A percentile compares a stretch with the other conserved stretches of the same genome.
These are phyloP conservation scores for Eragrostis tef DNA, from an alignment of 202 grass and related monocot species.

Conservation along the genomic window DNA sequence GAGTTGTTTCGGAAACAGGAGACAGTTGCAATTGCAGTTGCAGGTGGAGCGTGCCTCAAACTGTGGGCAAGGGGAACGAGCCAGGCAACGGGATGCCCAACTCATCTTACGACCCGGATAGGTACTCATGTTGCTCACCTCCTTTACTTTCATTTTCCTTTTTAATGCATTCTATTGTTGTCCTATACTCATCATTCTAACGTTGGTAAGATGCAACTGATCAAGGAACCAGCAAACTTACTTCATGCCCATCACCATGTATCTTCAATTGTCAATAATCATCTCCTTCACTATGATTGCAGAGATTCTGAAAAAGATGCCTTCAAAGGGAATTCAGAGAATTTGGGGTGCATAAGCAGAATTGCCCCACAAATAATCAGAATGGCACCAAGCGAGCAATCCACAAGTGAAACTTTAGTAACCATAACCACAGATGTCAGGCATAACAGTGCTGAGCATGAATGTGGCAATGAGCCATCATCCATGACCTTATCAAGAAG, in stretches of 20 bases:
- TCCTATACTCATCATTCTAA: background rate
- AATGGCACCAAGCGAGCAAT: slow-evolving; percentile 49
- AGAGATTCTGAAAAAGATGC: slow-evolving; percentile 39
- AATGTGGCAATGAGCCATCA: slow-evolving; percentile 42
- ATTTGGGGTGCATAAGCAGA: slow-evolving; percentile 18
- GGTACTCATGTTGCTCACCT: background rate
- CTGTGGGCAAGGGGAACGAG: slow-evolving; percentile 39
- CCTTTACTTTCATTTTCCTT: background rate
- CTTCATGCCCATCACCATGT: background rate
- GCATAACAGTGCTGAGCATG: slow-evolving; percentile 22
- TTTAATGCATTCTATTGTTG: background rate
- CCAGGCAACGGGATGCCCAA: slow-evolving; percentile 29
- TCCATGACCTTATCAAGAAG: slow-evolving; percentile 49
- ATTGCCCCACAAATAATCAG: slow-evolving; percentile 54
- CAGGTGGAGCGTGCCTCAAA: slow-evolving; percentile 35
- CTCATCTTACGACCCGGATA: slow-evolving; percentile 55
- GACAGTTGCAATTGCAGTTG: slow-evolving; percentile 6
- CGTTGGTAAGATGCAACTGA: background rate
- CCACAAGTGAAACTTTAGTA: slow-evolving; percentile 41
- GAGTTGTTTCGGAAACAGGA: slow-evolving; percentile 46
- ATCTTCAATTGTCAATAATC: background rate
- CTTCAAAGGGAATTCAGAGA: background rate
- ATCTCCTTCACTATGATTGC: background rate
- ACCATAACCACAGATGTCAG: slow-evolving; percentile 41
- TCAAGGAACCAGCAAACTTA: background rate